A percentile compares a stretch with the other conserved stretches of the same genome.
phyloP scores from a whole-genome alignment of 169 alveolate genomes.

The Eimeria praecox region DNA sequence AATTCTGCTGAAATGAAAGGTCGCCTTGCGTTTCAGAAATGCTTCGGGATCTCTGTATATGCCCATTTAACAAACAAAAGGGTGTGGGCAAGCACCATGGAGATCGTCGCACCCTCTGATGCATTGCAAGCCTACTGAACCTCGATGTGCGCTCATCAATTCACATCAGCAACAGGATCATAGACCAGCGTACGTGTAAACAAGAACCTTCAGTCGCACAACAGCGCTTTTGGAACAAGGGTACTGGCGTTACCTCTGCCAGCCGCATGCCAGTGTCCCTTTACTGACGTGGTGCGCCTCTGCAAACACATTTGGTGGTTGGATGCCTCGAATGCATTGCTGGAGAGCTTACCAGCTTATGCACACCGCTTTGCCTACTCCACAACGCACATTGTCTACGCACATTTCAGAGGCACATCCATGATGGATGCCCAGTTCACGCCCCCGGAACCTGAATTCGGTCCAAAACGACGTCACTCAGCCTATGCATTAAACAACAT shows the following conservation, averaged over 20 bases:
- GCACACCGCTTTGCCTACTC: background rate
- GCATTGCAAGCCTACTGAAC: background rate
- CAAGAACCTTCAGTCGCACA: background rate
- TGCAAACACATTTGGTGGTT: background rate
- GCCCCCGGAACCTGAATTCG: background rate
- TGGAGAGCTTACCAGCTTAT: background rate
- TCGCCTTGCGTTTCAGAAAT: no score
- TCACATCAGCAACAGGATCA: background rate
- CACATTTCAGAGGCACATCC: background rate
- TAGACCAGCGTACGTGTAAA: background rate
- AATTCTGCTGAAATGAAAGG: background rate
- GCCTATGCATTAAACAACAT: no score
- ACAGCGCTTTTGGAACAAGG: background rate
- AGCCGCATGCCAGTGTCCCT: background rate
- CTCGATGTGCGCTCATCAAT: background rate
- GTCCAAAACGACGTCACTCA: no score
- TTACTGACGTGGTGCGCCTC: background rate
- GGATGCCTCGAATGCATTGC: background rate
- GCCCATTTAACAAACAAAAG: no score
- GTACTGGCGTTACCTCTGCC: background rate
- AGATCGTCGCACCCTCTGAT: background rate
- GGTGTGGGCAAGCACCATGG: background rate
- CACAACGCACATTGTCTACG: background rate
- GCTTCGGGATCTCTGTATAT: no score
- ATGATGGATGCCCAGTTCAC: background rate